Percentiles rank a stretch among this genome's conserved stretches.
These are phyloP conservation scores for Ustulina deusta DNA, from an alignment of 2,329 filamentous ascomycete genomes.

Conservation along the genomic window DNA sequence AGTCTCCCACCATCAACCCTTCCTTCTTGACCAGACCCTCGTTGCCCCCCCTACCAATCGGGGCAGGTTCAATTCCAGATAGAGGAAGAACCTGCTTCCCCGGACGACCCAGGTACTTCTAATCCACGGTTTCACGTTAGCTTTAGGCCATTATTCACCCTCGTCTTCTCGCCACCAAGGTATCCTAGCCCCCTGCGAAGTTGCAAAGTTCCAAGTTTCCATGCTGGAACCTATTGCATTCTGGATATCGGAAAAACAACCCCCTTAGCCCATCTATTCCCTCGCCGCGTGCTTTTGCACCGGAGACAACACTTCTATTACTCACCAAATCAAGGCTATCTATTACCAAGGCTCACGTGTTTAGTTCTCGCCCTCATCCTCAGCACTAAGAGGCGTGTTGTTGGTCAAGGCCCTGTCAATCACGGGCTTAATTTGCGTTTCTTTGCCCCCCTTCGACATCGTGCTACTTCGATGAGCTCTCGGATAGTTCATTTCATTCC, in stretches of 20 bases:
- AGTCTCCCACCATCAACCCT: background rate
- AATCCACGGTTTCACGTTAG: slow-evolving; percentile 29
- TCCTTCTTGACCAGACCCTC: slow-evolving; percentile 12
- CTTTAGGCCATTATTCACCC: slow-evolving; percentile 16
- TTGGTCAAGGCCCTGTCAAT: slow-evolving; percentile 11
- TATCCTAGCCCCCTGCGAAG: slow-evolving; percentile 10
- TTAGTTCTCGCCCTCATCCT: slow-evolving; percentile 22
- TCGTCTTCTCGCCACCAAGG: slow-evolving; percentile 18
- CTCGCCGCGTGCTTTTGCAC: slow-evolving; percentile 10
- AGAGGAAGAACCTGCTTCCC: slow-evolving; percentile 30
- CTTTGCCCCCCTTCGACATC: background rate
- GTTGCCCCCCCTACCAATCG: slow-evolving; percentile 17
- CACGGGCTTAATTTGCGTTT: slow-evolving; percentile 19
- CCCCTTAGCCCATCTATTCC: slow-evolving; percentile 15
- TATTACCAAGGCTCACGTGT: slow-evolving; percentile 27
- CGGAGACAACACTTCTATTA: slow-evolving; percentile 22
- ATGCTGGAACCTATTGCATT: slow-evolving; percentile 26
- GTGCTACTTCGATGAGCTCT: slow-evolving; percentile 16
- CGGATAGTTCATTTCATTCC: background rate
- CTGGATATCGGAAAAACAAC: slow-evolving; percentile 25
- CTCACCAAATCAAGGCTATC: slow-evolving; percentile 23
- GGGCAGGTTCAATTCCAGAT: slow-evolving; percentile 13
- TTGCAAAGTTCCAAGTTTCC: slow-evolving; percentile 19
- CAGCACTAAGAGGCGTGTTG: slow-evolving; percentile 10
- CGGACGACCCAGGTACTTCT: slow-evolving; percentile 21